Evolutionary conservation across 73 alveolate species (phyloP), one percentile per base, ranked within the genome.

Genomic region (Paraurostyla sp.): DNA sequence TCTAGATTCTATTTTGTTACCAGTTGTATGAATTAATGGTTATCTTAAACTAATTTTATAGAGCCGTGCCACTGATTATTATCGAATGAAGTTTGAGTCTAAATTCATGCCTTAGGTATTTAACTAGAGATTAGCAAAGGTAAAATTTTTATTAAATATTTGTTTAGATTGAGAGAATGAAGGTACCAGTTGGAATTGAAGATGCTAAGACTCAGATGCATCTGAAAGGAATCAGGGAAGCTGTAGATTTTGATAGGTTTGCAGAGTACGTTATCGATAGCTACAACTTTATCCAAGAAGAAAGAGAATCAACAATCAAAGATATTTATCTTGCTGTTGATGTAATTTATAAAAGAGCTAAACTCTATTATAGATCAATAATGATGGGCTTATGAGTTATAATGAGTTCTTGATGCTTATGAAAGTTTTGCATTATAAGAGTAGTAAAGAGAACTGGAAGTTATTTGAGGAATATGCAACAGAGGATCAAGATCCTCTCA

Each of bases 1-100:
- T 42, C 46, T 29, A 3, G 85, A 87, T 36, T 27, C 16, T 7
- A 20, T 33, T 48, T 32, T 75, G 6, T 57, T 87, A 16, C 93
- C 93, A 0, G 35, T 33, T 9, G 86, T 73, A 73, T 25, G 22
- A 23, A 6, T 62, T 46, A 18, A 43, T 13, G n/a, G 9, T 73
- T 11, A 16, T 16, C 4, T 13, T 11, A 43, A 13, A 23, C 42
- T 22, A 38, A 16, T 6, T 7, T 65, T 65, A 7, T 73, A 73
- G 86, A 63, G n/a, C 27, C 83, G 93, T 35, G 93, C 93, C 29
- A 9, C n/a, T 20, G 93, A 87, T 29, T 75, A 35, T 20, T 87
- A 18, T 32, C 35, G 60, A 36, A 29, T 40, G 22, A 69, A 69
- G 45, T 76, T 71, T 65, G 93, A 87, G 35, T 36, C 62, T 2